A percentile compares a stretch with the other conserved stretches of the same genome.
Conservation (phyloP, 768 basidiomycete species). For the Collybiopsis confluens region DNA sequence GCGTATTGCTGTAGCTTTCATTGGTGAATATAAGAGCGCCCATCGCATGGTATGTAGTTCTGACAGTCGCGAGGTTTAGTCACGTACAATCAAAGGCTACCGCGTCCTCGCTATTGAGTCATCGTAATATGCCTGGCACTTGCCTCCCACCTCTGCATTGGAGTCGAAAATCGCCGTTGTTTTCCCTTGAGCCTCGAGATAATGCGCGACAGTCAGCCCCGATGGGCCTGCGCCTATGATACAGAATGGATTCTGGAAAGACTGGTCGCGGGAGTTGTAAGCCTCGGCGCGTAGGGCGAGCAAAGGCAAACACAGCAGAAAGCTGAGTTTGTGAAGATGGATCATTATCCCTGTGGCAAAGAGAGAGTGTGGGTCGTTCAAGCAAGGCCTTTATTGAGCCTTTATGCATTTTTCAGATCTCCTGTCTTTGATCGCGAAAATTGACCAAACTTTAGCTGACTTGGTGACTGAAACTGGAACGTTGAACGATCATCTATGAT, state of each 20-base stretch:
- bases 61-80: neutral
- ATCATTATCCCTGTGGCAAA: no score
- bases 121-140: constrained; percentile 9
- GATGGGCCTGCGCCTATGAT: constrained; percentile 6
- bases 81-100: no score
- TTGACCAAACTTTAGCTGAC: no score
- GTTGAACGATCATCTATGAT: no score
- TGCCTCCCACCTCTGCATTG: constrained; percentile 2
- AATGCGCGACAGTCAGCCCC: constrained; percentile 2
- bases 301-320: constrained; percentile 18
- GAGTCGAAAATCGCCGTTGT: constrained; percentile 4
- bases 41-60: constrained; percentile 4
- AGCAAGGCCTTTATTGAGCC: no score
- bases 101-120: neutral
- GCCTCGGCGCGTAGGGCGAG: constrained; percentile 21
- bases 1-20: constrained; percentile 2
- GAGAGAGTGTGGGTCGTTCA: no score
- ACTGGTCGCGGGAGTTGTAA: constrained; percentile 14
- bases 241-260: constrained; percentile 29
- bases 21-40: constrained; percentile 8
- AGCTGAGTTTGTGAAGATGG: no score
- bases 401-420: no score
- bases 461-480: no score
- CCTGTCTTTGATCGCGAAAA: no score
- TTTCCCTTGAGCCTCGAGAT: neutral